Evolutionary conservation across 805 yeast species (phyloP).

Genomic region (Saccharomyces mikatae): DNA sequence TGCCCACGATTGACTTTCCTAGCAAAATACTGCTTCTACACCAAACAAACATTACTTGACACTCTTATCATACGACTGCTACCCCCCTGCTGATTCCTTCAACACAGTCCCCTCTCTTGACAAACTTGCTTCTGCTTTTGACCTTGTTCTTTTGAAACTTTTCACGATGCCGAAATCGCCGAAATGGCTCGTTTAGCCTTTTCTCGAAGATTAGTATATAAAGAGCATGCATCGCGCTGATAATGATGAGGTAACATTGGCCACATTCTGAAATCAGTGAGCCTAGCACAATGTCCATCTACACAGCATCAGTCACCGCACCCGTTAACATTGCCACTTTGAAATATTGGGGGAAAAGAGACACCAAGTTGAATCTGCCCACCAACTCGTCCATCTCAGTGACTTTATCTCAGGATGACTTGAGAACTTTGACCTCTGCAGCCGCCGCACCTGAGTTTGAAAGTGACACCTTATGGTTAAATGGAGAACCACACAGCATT

Average conservation of each 20-base stretch:
- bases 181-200: background rate
- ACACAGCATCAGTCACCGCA: conserved; percentile 80
- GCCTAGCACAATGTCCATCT: conserved; percentile 38
- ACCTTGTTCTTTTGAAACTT: background rate
- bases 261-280: background rate
- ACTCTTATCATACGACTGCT: background rate
- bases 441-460: conserved; percentile 51
- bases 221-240: background rate
- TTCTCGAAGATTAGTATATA: background rate
- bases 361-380: conserved; percentile 78
- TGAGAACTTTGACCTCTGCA: conserved; percentile 87
- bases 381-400: conserved; percentile 95
- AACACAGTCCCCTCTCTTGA: background rate
- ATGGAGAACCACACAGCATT: conserved; percentile 74
- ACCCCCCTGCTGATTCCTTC: background rate
- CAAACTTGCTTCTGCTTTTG: background rate
- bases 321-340: conserved; percentile 97
- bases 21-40: background rate
- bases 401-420: conserved; percentile 82
- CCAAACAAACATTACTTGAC: background rate
- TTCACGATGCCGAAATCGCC: background rate
- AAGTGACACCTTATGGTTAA: conserved; percentile 71
- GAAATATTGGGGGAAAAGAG: conserved; percentile 98
- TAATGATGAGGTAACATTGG: background rate
- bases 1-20: background rate